Percentiles rank a stretch among this genome's conserved stretches.
These are phyloP conservation scores for Bipolaris cookei DNA, from an alignment of 2,329 filamentous ascomycete species.

Conservation along the genomic window DNA sequence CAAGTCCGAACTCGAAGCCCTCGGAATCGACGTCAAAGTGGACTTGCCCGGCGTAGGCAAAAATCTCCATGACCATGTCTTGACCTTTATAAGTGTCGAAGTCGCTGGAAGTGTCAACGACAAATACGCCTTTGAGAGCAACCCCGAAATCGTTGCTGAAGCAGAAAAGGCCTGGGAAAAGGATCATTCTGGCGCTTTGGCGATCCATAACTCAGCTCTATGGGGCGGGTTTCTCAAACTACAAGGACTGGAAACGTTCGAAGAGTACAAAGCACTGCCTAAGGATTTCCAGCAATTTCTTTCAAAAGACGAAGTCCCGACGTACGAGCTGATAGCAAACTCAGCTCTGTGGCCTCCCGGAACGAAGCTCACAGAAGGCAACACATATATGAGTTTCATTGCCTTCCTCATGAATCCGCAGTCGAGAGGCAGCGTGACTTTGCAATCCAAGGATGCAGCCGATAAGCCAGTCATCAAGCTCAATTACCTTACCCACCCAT, in stretches of 20 bases:
- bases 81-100: constrained; percentile 55
- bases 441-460: constrained; percentile 60
- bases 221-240: constrained; percentile 63
- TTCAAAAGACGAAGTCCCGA: constrained; percentile 59
- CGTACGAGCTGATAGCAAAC: constrained; percentile 60
- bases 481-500: constrained; percentile 60
- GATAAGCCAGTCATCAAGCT: constrained; percentile 62
- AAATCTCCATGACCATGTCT: constrained; percentile 55
- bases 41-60: constrained; percentile 54
- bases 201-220: constrained; percentile 54
- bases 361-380: constrained; percentile 41
- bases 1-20: constrained; percentile 48
- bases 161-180: constrained; percentile 55
- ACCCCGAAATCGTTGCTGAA: constrained; percentile 43
- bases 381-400: constrained; percentile 36
- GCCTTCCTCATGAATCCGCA: constrained; percentile 60
- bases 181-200: constrained; percentile 39
- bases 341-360: constrained; percentile 35
- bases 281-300: constrained; percentile 54
- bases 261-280: constrained; percentile 56
- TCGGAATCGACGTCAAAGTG: constrained; percentile 52
- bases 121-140: constrained; percentile 50
- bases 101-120: constrained; percentile 48
- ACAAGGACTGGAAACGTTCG: constrained; percentile 47
- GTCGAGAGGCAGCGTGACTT: constrained; percentile 58